These are phyloP conservation scores for Chamaecyparis obtusa DNA, from an alignment of 75 land plant species.

Conservation along the genomic window DNA sequence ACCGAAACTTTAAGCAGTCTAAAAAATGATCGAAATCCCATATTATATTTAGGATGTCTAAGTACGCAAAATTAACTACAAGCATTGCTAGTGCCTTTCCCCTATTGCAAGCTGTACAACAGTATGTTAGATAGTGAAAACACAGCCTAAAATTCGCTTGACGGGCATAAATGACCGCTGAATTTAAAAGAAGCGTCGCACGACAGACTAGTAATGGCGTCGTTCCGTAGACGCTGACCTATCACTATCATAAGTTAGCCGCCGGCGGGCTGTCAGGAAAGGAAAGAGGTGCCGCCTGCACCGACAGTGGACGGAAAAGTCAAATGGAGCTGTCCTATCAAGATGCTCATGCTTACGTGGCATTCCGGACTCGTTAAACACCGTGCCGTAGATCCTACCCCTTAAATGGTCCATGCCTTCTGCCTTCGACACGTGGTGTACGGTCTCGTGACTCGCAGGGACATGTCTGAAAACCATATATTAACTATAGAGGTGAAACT, in stretches of 20 bases:
- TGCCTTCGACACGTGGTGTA: not conserved
- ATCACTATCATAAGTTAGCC: not conserved
- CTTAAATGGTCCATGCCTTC: not conserved
- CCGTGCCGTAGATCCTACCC: too few relatives aligned
- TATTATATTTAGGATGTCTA: too few relatives aligned
- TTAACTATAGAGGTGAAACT: not conserved
- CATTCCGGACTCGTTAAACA: not conserved
- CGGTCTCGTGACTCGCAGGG: not conserved
- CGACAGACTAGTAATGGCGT: not conserved
- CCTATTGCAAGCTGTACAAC: too few relatives aligned
- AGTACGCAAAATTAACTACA: too few relatives aligned
- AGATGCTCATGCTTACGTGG: not conserved
- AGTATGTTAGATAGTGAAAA: too few relatives aligned
- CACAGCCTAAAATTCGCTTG: too few relatives aligned
- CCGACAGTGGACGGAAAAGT: not conserved
- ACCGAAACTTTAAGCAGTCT: too few relatives aligned
- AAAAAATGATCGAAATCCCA: too few relatives aligned
- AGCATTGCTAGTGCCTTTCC: too few relatives aligned
- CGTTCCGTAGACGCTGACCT: not conserved
- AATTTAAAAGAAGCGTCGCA: not conserved
- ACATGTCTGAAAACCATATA: not conserved
- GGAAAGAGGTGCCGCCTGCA: not conserved
- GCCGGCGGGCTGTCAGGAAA: not conserved
- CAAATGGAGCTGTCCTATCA: not conserved
- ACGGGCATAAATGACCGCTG: too few relatives aligned